These are phyloP conservation scores for Cryptosporidium muris DNA, from an alignment of 169 alveolate species.

Conservation along the genomic window DNA sequence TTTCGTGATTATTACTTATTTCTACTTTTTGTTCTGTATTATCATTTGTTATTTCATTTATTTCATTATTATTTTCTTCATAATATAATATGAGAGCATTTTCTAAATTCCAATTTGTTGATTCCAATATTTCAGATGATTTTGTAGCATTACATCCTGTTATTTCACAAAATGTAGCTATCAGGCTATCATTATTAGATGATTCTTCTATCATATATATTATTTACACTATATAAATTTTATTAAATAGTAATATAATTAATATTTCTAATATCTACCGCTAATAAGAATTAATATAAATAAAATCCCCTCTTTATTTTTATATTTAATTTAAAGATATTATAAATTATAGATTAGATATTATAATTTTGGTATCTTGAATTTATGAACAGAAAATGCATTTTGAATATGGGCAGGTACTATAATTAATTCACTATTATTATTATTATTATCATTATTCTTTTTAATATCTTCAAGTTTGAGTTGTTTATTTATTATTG, in stretches of 20 bases:
- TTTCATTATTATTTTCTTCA: conserved; percentile 25
- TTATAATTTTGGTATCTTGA: too few relatives aligned
- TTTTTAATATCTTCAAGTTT: too few relatives aligned
- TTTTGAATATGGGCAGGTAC: too few relatives aligned
- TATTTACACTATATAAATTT: too few relatives aligned
- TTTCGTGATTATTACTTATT: background rate
- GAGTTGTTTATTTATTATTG: conserved; percentile 16
- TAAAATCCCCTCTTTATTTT: conserved; percentile 6
- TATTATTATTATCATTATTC: too few relatives aligned
- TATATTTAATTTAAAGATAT: too few relatives aligned
- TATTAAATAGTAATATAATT: too few relatives aligned
- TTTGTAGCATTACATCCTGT: conserved; percentile 25
- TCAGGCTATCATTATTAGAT: background rate
- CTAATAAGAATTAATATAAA: background rate
- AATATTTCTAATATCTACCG: too few relatives aligned
- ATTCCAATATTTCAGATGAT: conserved; percentile 38
- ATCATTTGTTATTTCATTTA: background rate
- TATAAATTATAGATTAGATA: too few relatives aligned
- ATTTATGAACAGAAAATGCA: too few relatives aligned
- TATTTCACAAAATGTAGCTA: conserved; percentile 35
- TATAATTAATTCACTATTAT: too few relatives aligned
- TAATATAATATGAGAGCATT: conserved; percentile 32
- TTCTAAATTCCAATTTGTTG: conserved; percentile 60
- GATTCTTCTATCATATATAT: conserved; percentile 10
- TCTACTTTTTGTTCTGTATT: background rate